Percentiles rank a stretch among this genome's conserved stretches.
phyloP scores from a whole-genome alignment of 345 rosid genomes.

The Sonneratia caseolaris region DNA sequence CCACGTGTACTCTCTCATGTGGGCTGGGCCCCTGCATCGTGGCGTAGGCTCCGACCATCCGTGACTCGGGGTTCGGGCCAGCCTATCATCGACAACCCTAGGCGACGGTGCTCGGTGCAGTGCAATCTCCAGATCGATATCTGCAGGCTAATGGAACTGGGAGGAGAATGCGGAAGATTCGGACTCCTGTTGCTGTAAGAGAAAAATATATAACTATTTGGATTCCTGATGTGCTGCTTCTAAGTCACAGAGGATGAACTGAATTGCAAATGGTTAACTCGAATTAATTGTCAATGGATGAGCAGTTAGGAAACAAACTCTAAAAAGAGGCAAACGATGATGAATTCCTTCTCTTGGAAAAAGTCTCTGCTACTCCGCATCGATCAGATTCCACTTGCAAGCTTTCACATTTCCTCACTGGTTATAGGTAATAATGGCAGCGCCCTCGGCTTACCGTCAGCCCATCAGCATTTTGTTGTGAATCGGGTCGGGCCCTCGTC shows the following conservation, averaged over 20 bases:
- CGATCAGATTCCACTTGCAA: not conserved
- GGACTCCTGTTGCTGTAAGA: too few species aligned
- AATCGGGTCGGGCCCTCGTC: slow-evolving; percentile 81
- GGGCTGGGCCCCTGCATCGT: too few species aligned
- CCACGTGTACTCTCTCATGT: too few species aligned
- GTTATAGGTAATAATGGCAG: not conserved
- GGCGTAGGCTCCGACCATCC: too few species aligned
- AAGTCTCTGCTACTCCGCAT: not conserved
- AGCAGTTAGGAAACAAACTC: not conserved
- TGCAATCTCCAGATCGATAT: too few species aligned
- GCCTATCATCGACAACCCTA: too few species aligned
- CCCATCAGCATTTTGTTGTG: slow-evolving; percentile 39
- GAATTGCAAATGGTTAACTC: slow-evolving; percentile 3
- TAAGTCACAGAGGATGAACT: not conserved
- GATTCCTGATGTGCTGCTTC: too few species aligned
- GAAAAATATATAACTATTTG: too few species aligned
- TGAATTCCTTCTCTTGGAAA: not conserved
- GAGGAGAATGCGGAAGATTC: too few species aligned
- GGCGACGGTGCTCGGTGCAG: too few species aligned
- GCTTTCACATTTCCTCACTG: not conserved
- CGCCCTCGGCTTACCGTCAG: not conserved
- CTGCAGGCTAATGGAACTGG: too few species aligned
- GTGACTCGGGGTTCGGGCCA: too few species aligned
- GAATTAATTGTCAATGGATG: not conserved
- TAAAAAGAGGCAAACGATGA: not conserved